Evolutionary conservation across 2,329 filamentous ascomycete genomes (phyloP).

Genomic region (Alternaria solani): DNA sequence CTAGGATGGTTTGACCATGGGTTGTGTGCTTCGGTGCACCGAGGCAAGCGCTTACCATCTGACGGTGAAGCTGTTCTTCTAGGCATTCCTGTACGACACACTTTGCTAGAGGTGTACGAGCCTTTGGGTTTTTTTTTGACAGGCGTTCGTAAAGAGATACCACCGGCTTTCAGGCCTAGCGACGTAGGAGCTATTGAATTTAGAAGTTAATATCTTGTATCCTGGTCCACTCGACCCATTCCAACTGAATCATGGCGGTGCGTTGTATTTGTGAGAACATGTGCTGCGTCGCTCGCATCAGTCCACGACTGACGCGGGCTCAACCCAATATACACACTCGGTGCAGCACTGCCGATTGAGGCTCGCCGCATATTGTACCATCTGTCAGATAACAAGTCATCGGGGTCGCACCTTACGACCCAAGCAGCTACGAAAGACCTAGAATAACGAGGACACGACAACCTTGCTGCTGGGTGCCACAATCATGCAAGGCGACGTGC

Average conservation of each 20-base stretch:
- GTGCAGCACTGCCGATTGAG: neutral
- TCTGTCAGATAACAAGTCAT: conserved; percentile 26
- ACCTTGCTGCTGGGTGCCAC: conserved; percentile 19
- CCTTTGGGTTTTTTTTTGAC: conserved; percentile 22
- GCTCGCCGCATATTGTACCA: conserved; percentile 21
- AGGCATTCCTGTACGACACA: conserved; percentile 35
- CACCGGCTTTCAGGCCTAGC: conserved; percentile 35
- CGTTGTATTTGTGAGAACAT: neutral
- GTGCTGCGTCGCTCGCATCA: conserved; percentile 18
- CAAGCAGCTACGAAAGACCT: conserved; percentile 23
- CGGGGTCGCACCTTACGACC: conserved; percentile 22
- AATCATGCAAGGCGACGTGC: conserved; percentile 15
- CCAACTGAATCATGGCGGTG: neutral
- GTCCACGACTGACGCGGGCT: conserved; percentile 26
- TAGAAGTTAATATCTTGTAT: conserved; percentile 7
- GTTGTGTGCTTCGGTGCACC: conserved; percentile 31
- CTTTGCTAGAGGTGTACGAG: conserved; percentile 44
- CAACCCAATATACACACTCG: conserved; percentile 12
- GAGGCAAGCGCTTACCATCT: conserved; percentile 21
- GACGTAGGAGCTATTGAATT: conserved; percentile 28
- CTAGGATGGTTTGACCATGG: conserved; percentile 29
- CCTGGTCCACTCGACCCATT: neutral
- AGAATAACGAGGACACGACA: conserved; percentile 29
- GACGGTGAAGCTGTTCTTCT: conserved; percentile 21
- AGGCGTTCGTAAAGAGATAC: conserved; percentile 37